A percentile compares a stretch with the other conserved stretches of the same genome.
phyloP scores from a whole-genome alignment of 148 eudicot genomes.

The Chenopodium suecicum region DNA sequence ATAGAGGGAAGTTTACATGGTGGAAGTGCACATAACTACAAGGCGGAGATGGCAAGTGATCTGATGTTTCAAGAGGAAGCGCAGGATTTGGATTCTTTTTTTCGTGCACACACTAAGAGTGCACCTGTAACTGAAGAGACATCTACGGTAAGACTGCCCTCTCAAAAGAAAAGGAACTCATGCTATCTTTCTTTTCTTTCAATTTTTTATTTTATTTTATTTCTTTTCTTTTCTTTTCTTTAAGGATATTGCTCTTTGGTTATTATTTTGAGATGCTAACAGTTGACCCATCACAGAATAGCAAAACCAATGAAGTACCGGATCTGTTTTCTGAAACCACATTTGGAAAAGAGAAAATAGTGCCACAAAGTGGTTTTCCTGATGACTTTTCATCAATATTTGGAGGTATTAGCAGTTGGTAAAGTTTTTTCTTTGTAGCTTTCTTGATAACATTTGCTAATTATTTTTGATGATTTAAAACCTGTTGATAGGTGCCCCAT shows the following conservation, averaged over 20 bases:
- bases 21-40: conserved; percentile 12
- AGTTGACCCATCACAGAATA: conserved; percentile 21
- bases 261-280: conserved; percentile 38
- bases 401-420: conserved; percentile 48
- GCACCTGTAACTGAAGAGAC: conserved; percentile 27
- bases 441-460: conserved; percentile 2
- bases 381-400: conserved; percentile 60
- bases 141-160: conserved; percentile 33
- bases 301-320: conserved; percentile 27
- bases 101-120: conserved; percentile 28
- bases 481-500: conserved; percentile 36
- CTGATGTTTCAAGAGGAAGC: conserved; percentile 25
- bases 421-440: conserved; percentile 5
- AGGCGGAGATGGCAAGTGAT: conserved; percentile 17
- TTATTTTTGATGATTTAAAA: conserved; percentile 6
- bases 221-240: no score
- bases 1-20: conserved; percentile 27
- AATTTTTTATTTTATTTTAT: no score
- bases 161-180: background rate
- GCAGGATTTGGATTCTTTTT: conserved; percentile 53
- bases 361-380: conserved; percentile 29
- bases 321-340: conserved; percentile 29
- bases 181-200: background rate
- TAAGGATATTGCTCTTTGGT: background rate
- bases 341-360: conserved; percentile 34